These are phyloP conservation scores for Plectosphaerella cucumerina DNA, from an alignment of 2,329 filamentous ascomycete genomes.

Conservation along the genomic window DNA sequence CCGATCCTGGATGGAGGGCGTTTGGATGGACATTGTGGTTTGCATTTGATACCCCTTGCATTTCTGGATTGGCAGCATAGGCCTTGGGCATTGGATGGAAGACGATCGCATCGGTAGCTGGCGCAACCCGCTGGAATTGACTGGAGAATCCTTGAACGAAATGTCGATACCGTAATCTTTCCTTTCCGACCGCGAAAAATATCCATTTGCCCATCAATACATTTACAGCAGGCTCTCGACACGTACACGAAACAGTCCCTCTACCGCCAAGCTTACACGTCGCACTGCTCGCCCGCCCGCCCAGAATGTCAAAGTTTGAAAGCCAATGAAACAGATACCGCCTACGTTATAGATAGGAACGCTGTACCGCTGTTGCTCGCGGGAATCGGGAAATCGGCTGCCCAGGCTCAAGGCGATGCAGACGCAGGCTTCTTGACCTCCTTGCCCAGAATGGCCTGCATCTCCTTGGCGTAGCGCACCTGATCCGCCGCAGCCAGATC, in stretches of 20 bases:
- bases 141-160: no score
- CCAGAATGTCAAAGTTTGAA: not conserved
- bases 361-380: no score
- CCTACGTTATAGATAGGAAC: no score
- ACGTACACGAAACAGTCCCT: no score
- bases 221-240: not conserved
- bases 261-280: no score
- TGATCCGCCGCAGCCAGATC: slow-evolving; percentile 24
- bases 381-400: no score
- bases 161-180: not conserved
- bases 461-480: slow-evolving; percentile 25
- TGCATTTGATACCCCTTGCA: no score
- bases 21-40: no score
- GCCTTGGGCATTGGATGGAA: not conserved
- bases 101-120: not conserved
- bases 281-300: not conserved
- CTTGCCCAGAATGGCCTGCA: slow-evolving; percentile 15
- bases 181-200: no score
- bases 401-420: not conserved
- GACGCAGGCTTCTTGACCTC: not conserved
- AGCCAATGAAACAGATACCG: not conserved
- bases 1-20: no score
- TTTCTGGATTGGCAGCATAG: not conserved
- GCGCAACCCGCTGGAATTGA: no score
- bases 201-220: not conserved